Percentiles rank a stretch among this genome's conserved stretches.
These are phyloP conservation scores for Neurospora intermedia DNA, from an alignment of 495 filamentous ascomycete genomes.

Conservation along the genomic window DNA sequence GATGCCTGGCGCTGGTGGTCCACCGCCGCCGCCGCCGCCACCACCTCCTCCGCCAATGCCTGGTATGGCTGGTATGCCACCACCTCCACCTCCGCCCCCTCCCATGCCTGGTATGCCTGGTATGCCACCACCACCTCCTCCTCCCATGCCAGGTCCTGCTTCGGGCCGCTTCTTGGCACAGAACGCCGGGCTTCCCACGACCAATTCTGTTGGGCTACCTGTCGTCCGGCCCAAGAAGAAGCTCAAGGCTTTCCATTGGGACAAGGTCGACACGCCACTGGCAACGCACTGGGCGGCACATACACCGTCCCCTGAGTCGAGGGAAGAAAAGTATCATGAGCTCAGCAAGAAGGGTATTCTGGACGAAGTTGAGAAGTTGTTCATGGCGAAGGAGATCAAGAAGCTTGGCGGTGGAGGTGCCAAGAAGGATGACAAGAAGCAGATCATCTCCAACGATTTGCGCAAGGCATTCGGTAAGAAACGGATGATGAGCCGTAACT, in stretches of 20 bases:
- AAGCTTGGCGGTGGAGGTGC: slow-evolving; percentile 55
- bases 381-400: slow-evolving; percentile 95
- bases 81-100: slow-evolving; percentile 43
- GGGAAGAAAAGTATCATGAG: slow-evolving; percentile 91
- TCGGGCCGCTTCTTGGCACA: slow-evolving; percentile 45
- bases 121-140: not conserved
- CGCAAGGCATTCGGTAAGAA: slow-evolving; percentile 71
- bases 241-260: slow-evolving; percentile 98
- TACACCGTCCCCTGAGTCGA: slow-evolving; percentile 66
- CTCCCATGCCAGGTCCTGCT: slow-evolving; percentile 14
- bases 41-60: slow-evolving; percentile 41
- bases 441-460: slow-evolving; percentile 85
- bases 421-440: slow-evolving; percentile 89
- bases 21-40: slow-evolving; percentile 29
- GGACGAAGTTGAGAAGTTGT: slow-evolving; percentile 93
- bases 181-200: slow-evolving; percentile 22
- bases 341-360: slow-evolving; percentile 86
- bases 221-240: slow-evolving; percentile 94
- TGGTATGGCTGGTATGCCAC: slow-evolving; percentile 39
- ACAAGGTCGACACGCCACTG: slow-evolving; percentile 89
- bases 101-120: slow-evolving; percentile 30
- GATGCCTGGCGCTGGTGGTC: slow-evolving; percentile 38
- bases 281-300: slow-evolving; percentile 93
- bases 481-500: not conserved
- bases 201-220: slow-evolving; percentile 44